phyloP scores from a whole-genome alignment of 805 yeast species.

The Saccharomyces mikatae region DNA sequence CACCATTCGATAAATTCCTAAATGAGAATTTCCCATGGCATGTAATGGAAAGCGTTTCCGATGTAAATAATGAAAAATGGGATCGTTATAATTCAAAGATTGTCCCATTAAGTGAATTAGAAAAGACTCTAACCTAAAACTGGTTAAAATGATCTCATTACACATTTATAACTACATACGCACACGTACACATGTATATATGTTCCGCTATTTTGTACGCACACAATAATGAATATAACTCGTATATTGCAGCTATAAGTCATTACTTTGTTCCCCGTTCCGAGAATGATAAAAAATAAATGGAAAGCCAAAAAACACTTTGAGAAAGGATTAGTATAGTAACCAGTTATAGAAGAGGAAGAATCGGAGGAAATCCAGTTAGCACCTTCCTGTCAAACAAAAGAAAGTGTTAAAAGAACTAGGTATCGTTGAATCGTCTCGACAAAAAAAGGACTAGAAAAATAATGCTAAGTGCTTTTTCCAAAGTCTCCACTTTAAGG shows the following conservation, averaged over 20 bases:
- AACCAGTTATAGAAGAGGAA: background rate
- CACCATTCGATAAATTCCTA: constrained; percentile 39
- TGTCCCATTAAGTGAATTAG: constrained; percentile 26
- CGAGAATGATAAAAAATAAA: background rate
- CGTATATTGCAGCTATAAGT: background rate
- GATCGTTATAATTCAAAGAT: constrained; percentile 25
- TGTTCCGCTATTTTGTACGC: background rate
- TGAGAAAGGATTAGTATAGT: background rate
- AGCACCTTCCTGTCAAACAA: background rate
- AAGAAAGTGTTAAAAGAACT: background rate
- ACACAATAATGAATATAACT: background rate
- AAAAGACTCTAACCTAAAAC: constrained; percentile 3
- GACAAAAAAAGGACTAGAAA: background rate
- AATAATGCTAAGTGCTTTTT: background rate
- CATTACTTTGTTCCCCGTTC: background rate
- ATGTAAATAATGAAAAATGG: constrained; percentile 24
- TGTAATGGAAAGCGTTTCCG: constrained; percentile 25
- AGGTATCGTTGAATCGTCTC: background rate
- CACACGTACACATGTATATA: constrained; percentile 1
- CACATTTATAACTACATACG: background rate
- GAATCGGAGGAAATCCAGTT: background rate
- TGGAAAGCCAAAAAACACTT: background rate
- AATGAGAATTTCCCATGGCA: constrained; percentile 42
- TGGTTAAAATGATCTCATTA: background rate
- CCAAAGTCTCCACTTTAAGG: background rate